These are phyloP conservation scores for Theileria parva DNA, from an alignment of 169 alveolate species.

Conservation along the genomic window DNA sequence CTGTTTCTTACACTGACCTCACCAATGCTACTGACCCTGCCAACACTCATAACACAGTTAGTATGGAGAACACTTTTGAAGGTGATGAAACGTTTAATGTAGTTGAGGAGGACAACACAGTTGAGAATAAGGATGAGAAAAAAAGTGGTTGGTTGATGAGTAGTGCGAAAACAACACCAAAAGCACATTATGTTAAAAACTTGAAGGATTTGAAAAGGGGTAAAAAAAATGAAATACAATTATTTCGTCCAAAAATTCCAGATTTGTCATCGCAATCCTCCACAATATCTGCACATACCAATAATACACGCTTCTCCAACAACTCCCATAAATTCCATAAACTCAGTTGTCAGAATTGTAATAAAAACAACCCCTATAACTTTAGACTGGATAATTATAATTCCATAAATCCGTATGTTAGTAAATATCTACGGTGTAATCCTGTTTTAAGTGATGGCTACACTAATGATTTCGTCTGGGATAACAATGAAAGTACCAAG, in stretches of 20 bases:
- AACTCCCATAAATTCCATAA: neutral
- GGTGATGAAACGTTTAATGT: neutral
- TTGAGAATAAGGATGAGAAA: neutral
- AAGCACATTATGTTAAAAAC: slow-evolving; percentile 6
- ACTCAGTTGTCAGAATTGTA: neutral
- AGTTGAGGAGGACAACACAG: neutral
- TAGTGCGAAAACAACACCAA: neutral
- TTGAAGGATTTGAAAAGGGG: neutral
- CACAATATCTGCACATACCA: neutral
- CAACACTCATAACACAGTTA: neutral
- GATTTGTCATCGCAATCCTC: neutral
- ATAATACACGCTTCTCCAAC: neutral
- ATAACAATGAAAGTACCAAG: neutral
- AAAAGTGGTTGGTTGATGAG: slow-evolving; percentile 9
- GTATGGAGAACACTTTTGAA: neutral
- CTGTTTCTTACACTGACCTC: neutral
- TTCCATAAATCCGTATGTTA: neutral
- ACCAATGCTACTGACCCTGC: neutral
- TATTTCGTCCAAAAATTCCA: neutral
- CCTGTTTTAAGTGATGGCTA: neutral
- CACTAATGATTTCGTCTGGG: neutral
- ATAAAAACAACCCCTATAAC: neutral
- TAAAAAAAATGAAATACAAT: neutral
- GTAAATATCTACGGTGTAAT: neutral
- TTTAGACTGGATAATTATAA: neutral